Evolutionary conservation across 768 basidiomycete genomes (phyloP).

Genomic region (Gelatoporia subvermispora): DNA sequence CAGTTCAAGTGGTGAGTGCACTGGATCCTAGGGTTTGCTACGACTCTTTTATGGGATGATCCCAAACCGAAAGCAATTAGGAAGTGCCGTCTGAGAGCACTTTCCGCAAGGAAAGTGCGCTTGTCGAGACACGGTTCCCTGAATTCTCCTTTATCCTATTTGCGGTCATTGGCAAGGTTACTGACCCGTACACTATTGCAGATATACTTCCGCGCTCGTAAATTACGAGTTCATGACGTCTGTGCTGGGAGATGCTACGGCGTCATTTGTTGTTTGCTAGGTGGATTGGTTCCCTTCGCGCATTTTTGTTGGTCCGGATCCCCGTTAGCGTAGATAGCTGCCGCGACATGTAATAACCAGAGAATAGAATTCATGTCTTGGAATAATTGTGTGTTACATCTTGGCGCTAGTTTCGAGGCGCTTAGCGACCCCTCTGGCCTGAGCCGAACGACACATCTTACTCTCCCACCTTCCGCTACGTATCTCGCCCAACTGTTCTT

Average conservation of each 20-base stretch:
- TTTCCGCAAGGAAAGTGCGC: slow-evolving; percentile 5
- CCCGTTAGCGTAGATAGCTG: too few relatives aligned
- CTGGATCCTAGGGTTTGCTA: background rate
- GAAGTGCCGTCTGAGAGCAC: slow-evolving; percentile 26
- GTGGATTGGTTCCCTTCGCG: too few relatives aligned
- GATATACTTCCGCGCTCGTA: too few relatives aligned
- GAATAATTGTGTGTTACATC: background rate
- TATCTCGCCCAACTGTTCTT: background rate
- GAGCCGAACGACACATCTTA: background rate
- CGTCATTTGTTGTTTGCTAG: too few relatives aligned
- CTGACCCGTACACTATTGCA: too few relatives aligned
- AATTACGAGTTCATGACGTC: too few relatives aligned
- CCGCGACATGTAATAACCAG: background rate
- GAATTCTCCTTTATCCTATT: slow-evolving; percentile 1
- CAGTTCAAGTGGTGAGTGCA: background rate
- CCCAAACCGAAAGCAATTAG: slow-evolving; percentile 27
- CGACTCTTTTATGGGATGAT: slow-evolving; percentile 13
- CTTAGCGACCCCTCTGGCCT: background rate
- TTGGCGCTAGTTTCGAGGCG: background rate
- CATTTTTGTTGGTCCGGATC: too few relatives aligned
- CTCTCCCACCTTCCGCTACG: background rate
- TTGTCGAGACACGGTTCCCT: slow-evolving; percentile 22
- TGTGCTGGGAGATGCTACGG: too few relatives aligned
- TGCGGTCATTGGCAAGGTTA: background rate
- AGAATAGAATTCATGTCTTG: background rate